A percentile compares a stretch with the other conserved stretches of the same genome.
These are phyloP conservation scores for Scheffersomyces quercinus DNA, from an alignment of 1,139 yeast genomes.

Conservation along the genomic window DNA sequence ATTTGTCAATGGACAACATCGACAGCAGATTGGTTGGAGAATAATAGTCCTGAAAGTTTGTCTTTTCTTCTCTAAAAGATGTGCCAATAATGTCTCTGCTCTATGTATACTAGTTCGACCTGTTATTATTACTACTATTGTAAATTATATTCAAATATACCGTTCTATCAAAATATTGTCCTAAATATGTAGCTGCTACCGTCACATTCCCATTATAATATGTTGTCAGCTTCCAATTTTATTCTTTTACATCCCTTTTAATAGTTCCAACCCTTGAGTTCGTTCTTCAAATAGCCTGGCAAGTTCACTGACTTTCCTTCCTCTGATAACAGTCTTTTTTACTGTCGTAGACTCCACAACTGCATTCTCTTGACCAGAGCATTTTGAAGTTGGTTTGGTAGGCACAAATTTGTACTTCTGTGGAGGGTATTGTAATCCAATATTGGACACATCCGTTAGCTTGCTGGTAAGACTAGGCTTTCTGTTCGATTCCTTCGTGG, in stretches of 20 bases:
- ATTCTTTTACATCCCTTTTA: slow-evolving; percentile 32
- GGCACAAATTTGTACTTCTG: slow-evolving; percentile 34
- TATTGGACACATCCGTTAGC: slow-evolving; percentile 24
- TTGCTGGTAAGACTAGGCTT: slow-evolving; percentile 3
- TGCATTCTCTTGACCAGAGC: not conserved
- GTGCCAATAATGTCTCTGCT: too few species aligned
- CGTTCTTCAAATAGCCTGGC: slow-evolving; percentile 60
- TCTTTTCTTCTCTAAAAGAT: too few species aligned
- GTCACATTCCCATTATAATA: too few species aligned
- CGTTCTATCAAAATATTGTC: too few species aligned
- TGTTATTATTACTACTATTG: slow-evolving; percentile 4
- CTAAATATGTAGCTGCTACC: too few species aligned
- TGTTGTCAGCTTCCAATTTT: too few species aligned
- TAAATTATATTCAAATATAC: too few species aligned
- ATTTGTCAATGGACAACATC: slow-evolving; percentile 48
- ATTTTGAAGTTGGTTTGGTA: not conserved
- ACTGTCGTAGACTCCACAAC: slow-evolving; percentile 6
- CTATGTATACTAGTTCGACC: slow-evolving; percentile 1
- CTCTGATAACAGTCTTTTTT: slow-evolving; percentile 51
- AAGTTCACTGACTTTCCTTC: slow-evolving; percentile 55
- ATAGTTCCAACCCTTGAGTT: slow-evolving; percentile 50
- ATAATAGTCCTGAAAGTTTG: slow-evolving; percentile 10
- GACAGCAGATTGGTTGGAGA: slow-evolving; percentile 51
- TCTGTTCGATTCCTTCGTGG: not conserved
- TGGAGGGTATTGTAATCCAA: slow-evolving; percentile 38